A percentile compares a stretch with the other conserved stretches of the same genome.
phyloP scores from a whole-genome alignment of 768 basidiomycete species.

The Rubroboletus pulcherrimus region DNA sequence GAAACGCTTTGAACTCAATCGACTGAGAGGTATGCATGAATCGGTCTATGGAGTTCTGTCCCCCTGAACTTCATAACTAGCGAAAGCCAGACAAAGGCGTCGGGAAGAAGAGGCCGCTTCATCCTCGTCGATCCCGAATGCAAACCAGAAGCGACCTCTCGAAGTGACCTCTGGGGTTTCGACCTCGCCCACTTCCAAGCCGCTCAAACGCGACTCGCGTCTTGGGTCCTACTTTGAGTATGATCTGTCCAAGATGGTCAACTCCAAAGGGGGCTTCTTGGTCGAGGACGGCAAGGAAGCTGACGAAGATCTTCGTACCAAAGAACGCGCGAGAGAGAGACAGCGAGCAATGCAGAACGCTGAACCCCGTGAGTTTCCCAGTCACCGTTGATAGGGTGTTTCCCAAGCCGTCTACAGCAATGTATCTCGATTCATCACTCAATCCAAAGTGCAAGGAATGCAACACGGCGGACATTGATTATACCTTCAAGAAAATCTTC shows the following conservation, averaged over 20 bases:
- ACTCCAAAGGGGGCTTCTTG: conserved; percentile 94
- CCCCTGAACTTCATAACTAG: conserved; percentile 34
- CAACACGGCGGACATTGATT: conserved; percentile 84
- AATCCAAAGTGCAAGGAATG: conserved; percentile 90
- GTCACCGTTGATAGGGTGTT: neutral
- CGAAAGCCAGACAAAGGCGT: conserved; percentile 72
- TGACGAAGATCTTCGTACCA: conserved; percentile 68
- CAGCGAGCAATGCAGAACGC: conserved; percentile 70
- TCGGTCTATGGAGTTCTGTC: neutral
- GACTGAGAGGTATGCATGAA: conserved; percentile 57
- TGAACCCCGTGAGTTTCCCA: conserved; percentile 56
- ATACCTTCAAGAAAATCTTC: conserved; percentile 77
- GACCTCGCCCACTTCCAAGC: conserved; percentile 55
- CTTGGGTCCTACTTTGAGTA: conserved; percentile 95
- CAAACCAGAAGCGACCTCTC: conserved; percentile 75
- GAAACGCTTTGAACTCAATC: conserved; percentile 72
- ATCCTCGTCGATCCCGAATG: conserved; percentile 48
- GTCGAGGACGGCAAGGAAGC: conserved; percentile 83
- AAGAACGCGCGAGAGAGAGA: conserved; percentile 79
- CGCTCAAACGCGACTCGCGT: conserved; percentile 67
- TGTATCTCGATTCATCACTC: conserved; percentile 64
- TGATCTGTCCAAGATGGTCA: conserved; percentile 95
- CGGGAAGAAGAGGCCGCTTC: conserved; percentile 51
- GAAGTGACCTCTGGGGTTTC: conserved; percentile 53
- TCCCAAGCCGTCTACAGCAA: conserved; percentile 45